phyloP scores from a whole-genome alignment of 1,284 basidiomycete genomes.

The Wolfiporia cocos region DNA sequence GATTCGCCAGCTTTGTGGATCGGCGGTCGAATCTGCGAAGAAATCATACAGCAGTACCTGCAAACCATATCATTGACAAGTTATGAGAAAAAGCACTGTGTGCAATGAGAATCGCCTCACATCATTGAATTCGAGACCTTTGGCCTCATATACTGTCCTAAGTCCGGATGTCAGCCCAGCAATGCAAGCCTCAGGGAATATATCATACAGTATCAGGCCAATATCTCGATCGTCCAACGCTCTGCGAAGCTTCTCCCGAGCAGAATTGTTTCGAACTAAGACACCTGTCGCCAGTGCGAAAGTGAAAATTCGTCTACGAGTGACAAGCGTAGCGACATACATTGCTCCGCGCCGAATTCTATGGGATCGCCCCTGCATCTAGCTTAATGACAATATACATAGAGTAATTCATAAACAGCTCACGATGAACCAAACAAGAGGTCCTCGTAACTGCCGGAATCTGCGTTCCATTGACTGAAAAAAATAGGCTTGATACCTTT shows the following conservation, averaged over 20 bases:
- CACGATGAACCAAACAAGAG: constrained; percentile 49
- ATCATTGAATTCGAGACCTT: constrained; percentile 71
- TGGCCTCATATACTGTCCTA: constrained; percentile 70
- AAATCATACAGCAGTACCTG: constrained; percentile 70
- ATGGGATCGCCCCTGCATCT: constrained; percentile 40
- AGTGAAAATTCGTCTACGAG: not conserved
- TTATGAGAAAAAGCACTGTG: not conserved
- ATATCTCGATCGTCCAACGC: constrained; percentile 57
- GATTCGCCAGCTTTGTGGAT: constrained; percentile 50
- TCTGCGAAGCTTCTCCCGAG: constrained; percentile 39
- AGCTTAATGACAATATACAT: too few species aligned
- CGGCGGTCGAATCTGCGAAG: constrained; percentile 55
- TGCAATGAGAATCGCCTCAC: constrained; percentile 33
- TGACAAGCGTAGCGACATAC: constrained; percentile 26
- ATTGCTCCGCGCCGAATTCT: constrained; percentile 67
- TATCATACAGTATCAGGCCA: constrained; percentile 56
- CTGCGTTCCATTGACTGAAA: constrained; percentile 47
- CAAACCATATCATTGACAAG: not conserved
- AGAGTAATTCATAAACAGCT: constrained; percentile 7
- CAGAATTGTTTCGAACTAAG: constrained; percentile 56
- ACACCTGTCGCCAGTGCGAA: constrained; percentile 44
- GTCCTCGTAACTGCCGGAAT: constrained; percentile 47
- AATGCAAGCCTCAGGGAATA: too few species aligned
- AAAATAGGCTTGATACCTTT: constrained; percentile 59
- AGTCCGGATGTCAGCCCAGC: too few species aligned